These are phyloP conservation scores for Blepharisma stoltei DNA, from an alignment of 73 alveolate species.

Conservation along the genomic window DNA sequence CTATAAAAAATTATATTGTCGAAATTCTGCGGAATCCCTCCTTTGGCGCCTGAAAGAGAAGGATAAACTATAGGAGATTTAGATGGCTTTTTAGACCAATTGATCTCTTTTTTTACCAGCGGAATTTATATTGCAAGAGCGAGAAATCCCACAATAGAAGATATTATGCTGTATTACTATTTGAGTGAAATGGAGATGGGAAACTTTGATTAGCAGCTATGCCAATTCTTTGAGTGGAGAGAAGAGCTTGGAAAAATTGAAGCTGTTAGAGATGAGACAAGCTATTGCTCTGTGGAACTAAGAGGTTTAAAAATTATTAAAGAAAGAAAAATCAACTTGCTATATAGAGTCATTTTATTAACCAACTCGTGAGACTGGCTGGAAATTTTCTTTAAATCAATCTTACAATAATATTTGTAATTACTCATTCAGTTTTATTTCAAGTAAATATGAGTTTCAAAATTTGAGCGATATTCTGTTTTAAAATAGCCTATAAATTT, in stretches of 20 bases:
- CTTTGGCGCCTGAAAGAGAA: not conserved
- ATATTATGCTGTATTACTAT: not conserved
- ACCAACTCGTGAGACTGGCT: too few relatives aligned
- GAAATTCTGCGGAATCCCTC: not conserved
- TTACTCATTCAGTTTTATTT: too few relatives aligned
- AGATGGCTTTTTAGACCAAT: not conserved
- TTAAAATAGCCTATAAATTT: too few relatives aligned
- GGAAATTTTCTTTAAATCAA: too few relatives aligned
- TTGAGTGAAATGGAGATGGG: not conserved
- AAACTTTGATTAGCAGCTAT: not conserved
- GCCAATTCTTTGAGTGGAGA: not conserved
- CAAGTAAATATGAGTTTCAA: too few relatives aligned
- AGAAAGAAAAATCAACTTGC: too few relatives aligned
- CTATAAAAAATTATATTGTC: not conserved
- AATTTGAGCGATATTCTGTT: too few relatives aligned
- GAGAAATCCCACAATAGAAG: not conserved
- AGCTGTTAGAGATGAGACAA: not conserved
- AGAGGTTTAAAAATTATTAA: too few relatives aligned
- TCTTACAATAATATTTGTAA: too few relatives aligned
- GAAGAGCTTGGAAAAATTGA: not conserved
- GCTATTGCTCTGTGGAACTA: too few relatives aligned
- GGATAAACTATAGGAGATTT: not conserved
- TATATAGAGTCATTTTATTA: too few relatives aligned
- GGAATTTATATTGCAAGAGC: not conserved
- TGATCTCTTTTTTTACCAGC: not conserved